Base-by-base conservation (phyloP, 352 stramenopile genomes). In the Blastocystis sp. region DNA sequence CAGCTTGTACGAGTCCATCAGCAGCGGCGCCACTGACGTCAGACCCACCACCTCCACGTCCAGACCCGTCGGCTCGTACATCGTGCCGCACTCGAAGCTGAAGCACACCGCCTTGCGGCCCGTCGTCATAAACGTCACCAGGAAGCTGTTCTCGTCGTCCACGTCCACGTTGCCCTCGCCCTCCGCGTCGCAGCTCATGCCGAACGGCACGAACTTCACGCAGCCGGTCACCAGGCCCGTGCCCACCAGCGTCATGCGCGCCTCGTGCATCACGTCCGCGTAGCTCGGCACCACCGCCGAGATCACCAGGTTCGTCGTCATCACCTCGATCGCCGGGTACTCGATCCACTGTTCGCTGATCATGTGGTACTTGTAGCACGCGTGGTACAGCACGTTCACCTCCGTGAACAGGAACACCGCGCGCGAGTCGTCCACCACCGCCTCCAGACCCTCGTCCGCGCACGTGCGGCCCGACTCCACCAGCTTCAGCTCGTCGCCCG, bases 151-250 rank as follows among this genome's bases (percentile, higher is more conserved):
- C 10, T 69, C 74, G 40, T 52, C 74, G 1, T 17, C 17, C n/a
- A 84, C 66, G 23, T 21, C 14, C 52, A 67, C 52, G 2, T 60
- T 19, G 11, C 28, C 17, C 53, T 59, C 14, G 7, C 53, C 53
- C n/a, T 40, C 28, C 28, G 23, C 41, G 14, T 23, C 43, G 53
- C 74, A 84, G 3, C 2, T 4, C 38, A 34, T 21, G 7, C 60
- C 74, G 21, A 53, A 53, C 28, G 74, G 56, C 74, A 84, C 74
- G 53, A 84, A 84, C 53, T 84, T 84, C 74, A 84, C 56, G 61
- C 74, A 84, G 53, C 74, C 60, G 0, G 53, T 67, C 59, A 62
- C 56, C 74, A 84, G 48, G 28, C 74, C 74, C 61, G 56, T 7
- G 40, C 74, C 74, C 17, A 4, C 28, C 53, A 84, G 21, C 5